Evolutionary conservation across 805 yeast species (phyloP).

Genomic region (Candida ovalis): DNA sequence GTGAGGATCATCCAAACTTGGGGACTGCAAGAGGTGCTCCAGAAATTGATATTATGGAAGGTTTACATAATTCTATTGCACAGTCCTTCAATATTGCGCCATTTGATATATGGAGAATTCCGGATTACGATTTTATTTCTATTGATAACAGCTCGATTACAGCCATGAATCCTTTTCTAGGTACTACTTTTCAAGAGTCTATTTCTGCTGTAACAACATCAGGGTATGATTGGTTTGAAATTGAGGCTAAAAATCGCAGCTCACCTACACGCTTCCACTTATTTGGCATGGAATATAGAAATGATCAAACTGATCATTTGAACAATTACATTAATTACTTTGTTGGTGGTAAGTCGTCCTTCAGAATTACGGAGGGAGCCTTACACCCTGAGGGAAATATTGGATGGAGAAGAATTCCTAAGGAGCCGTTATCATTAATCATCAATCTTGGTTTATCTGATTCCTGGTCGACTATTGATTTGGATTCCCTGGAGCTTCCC

Average conservation of each 20-base stretch:
- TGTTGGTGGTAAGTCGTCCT: slow-evolving; percentile 29
- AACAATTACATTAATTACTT: slow-evolving; percentile 35
- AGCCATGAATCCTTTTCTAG: slow-evolving; percentile 36
- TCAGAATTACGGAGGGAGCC: slow-evolving; percentile 31
- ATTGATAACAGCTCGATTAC: slow-evolving; percentile 30
- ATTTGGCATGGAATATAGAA: slow-evolving; percentile 35
- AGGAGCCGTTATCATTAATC: slow-evolving; percentile 81
- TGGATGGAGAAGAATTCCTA: slow-evolving; percentile 69
- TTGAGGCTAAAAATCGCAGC: background rate
- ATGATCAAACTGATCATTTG: slow-evolving; percentile 19
- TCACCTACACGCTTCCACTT: slow-evolving; percentile 27
- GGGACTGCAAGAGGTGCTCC: slow-evolving; percentile 87
- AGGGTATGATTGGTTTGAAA: slow-evolving; percentile 36
- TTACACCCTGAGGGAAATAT: slow-evolving; percentile 47
- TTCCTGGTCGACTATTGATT: slow-evolving; percentile 39
- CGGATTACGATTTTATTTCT: slow-evolving; percentile 35
- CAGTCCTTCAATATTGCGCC: slow-evolving; percentile 44
- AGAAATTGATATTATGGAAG: slow-evolving; percentile 84
- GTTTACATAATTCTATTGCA: slow-evolving; percentile 27
- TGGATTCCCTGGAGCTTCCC: slow-evolving; percentile 35
- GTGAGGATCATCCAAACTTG: slow-evolving; percentile 73
- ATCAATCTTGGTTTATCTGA: slow-evolving; percentile 78
- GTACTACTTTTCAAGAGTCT: slow-evolving; percentile 39
- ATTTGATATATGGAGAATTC: slow-evolving; percentile 40
- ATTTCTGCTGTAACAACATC: slow-evolving; percentile 35